A percentile compares a stretch with the other conserved stretches of the same genome.
phyloP scores from a whole-genome alignment of 2,329 filamentous ascomycete genomes.

The Corinectria fuckeliana region DNA sequence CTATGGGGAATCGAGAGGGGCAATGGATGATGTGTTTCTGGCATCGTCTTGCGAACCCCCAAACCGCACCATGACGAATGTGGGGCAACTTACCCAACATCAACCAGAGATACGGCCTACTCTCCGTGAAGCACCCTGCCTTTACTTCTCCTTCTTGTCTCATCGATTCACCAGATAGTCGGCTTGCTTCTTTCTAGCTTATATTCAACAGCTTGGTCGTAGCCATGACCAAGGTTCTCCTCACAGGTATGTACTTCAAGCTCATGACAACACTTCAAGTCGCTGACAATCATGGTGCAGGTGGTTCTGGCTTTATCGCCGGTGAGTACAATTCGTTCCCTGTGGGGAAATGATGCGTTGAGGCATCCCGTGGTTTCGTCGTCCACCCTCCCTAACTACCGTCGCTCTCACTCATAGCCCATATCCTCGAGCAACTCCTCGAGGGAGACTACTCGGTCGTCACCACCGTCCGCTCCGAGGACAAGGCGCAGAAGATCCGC shows the following conservation, averaged over 20 bases:
- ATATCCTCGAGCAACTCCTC: slow-evolving; percentile 62
- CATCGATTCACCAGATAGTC: not conserved
- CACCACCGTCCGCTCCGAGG: slow-evolving; percentile 62
- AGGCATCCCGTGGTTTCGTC: not conserved
- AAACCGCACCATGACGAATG: slow-evolving; percentile 33
- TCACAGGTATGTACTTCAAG: slow-evolving; percentile 35
- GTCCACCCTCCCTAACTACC: not conserved
- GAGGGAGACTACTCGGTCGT: slow-evolving; percentile 57
- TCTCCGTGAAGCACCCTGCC: not conserved
- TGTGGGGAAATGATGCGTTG: not conserved
- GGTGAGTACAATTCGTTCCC: slow-evolving; percentile 30
- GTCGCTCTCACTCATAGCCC: slow-evolving; percentile 46
- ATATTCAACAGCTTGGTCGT: not conserved
- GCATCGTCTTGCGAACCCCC: slow-evolving; percentile 21
- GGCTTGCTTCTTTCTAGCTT: not conserved
- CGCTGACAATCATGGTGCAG: slow-evolving; percentile 27
- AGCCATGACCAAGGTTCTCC: slow-evolving; percentile 42
- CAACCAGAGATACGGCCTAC: not conserved
- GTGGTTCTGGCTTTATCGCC: slow-evolving; percentile 46
- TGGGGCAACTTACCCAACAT: slow-evolving; percentile 20
- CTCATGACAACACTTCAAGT: not conserved
- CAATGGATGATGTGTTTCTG: not conserved
- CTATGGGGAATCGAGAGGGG: not conserved
- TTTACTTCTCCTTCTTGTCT: not conserved
- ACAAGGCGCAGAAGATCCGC: slow-evolving; percentile 60